Base-by-base conservation (phyloP, 2,329 filamentous ascomycete genomes). In the Colletotrichum truncatum region DNA sequence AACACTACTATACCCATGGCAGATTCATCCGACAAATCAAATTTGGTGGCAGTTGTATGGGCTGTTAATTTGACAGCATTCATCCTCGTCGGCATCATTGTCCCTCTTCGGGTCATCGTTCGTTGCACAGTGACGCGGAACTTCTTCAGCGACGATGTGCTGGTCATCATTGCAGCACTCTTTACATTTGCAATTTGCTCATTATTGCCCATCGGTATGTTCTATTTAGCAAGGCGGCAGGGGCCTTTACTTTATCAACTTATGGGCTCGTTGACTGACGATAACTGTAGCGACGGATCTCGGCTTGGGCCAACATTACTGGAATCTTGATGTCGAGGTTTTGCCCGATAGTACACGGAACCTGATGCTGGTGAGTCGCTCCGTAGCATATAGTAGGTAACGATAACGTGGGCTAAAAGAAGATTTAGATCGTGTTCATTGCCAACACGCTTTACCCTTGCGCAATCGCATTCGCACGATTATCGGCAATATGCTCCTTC, bases 61-160 rank as follows among this genome's bases (percentile, higher is more conserved):
- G 60, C 52, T 1, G 45, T 66, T 7, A 66, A 66, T n/a, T 38
- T 66, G 10, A 64, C 64, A 8, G 58, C 64, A 4, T 64, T 66
- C 18, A 10, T 66, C n/a, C 38, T 66, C 3, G 64, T 66, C 21
- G 60, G 64, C 8, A 11, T 66, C 16, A 4, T 58, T 14, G 59
- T 66, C 8, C 59, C 45, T 7, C 21, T 66, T 1, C 64, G 64
- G 11, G 28, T 64, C 7, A 48, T 64, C 9, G 64, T 66, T 1
- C 64, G 64, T 39, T 63, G 58, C 11, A 66, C 64, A 9, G 46
- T 66, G 2, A 66, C 64, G 2, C 28, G 64, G 1, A 52, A 64
- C 30, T 59, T 66, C 26, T 66, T 64, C n/a, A 57, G 45, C 38
- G 64, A 66, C 53, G 64, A 66, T 39, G 64, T 66, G 16, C 39